Percentiles rank a stretch among this genome's conserved stretches.
phyloP scores from a whole-genome alignment of 2,329 filamentous ascomycete genomes.

The Phaeosphaeriaceae sp. region DNA sequence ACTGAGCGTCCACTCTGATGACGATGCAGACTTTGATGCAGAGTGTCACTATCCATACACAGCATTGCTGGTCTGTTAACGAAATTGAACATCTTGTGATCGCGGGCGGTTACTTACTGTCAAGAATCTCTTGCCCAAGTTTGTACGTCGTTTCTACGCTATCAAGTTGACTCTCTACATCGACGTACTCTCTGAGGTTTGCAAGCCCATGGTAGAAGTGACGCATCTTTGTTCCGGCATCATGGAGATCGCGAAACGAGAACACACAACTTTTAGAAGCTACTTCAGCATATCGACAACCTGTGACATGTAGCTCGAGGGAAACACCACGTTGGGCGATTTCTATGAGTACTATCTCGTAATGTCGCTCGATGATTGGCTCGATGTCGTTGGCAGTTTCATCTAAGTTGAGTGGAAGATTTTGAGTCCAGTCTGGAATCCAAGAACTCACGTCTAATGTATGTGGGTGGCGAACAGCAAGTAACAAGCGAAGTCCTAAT shows the following conservation, averaged over 20 bases:
- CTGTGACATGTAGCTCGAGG: conserved; percentile 5
- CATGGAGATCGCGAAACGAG: not conserved
- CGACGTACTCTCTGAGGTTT: not conserved
- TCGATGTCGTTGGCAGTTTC: not conserved
- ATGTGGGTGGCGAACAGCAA: conserved; percentile 12
- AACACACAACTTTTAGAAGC: conserved; percentile 1
- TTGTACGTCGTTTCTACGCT: too few relatives aligned
- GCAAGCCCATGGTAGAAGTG: not conserved
- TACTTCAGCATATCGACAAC: conserved; percentile 9
- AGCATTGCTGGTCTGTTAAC: too few relatives aligned
- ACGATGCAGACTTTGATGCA: too few relatives aligned
- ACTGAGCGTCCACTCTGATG: too few relatives aligned
- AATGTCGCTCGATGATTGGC: not conserved
- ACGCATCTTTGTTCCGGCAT: conserved; percentile 5
- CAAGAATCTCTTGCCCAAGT: too few relatives aligned
- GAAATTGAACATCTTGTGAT: too few relatives aligned
- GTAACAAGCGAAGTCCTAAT: conserved; percentile 2
- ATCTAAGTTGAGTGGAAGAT: conserved; percentile 4
- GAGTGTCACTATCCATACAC: too few relatives aligned
- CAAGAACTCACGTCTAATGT: conserved; percentile 10
- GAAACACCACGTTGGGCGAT: not conserved
- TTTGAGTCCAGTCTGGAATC: conserved; percentile 15
- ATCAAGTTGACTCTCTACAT: too few relatives aligned
- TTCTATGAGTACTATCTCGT: not conserved
- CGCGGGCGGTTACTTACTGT: too few relatives aligned